Base-by-base conservation (phyloP, 192 early-diverging fungal genomes). In the Polychytrium aggregatum region DNA sequence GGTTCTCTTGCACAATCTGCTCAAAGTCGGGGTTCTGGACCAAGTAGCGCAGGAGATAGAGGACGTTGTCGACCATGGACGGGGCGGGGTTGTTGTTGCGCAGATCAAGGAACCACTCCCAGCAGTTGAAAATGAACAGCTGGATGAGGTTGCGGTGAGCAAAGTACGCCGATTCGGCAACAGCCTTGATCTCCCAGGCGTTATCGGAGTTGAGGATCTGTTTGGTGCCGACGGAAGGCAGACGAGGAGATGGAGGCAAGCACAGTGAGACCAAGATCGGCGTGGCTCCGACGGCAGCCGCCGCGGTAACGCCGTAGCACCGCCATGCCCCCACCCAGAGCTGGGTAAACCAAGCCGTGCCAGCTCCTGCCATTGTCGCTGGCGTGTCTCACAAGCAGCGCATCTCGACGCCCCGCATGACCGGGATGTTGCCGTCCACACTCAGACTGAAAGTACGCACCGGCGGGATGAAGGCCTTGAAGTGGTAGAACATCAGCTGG, bases 181-280 rank as follows among this genome's bases (percentile, higher is more conserved):
- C 56, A 1, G 65, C 57, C 2, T 67, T 67, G 45, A 70, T 61
- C 41, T 72, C 70, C 68, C 68, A 72, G 10, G n/a, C 26, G 35
- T 69, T 64, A 29, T 72, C 70, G 6, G 65, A 61, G 46, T 53
- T 64, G 31, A 33, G 4, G n/a, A n/a, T n/a, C n/a, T n/a, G n/a
- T n/a, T 42, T 57, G 34, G 16, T 22, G 52, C 22, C 46, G 13
- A 5, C 10, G 13, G 17, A 7, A 5, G 26, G 18, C 25, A 46
- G 20, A 11, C 46, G 7, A 59, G n/a, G n/a, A n/a, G n/a, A n/a
- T n/a, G n/a, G n/a, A n/a, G n/a, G n/a, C n/a, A n/a, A n/a, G n/a
- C n/a, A n/a, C n/a, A n/a, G n/a, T n/a, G n/a, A n/a, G n/a, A n/a
- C n/a, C n/a, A n/a, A n/a, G n/a, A n/a, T n/a, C n/a, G n/a, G n/a